Evolutionary conservation across 2,329 filamentous ascomycete genomes (phyloP).

Genomic region (Sclerotinia glacialis): DNA sequence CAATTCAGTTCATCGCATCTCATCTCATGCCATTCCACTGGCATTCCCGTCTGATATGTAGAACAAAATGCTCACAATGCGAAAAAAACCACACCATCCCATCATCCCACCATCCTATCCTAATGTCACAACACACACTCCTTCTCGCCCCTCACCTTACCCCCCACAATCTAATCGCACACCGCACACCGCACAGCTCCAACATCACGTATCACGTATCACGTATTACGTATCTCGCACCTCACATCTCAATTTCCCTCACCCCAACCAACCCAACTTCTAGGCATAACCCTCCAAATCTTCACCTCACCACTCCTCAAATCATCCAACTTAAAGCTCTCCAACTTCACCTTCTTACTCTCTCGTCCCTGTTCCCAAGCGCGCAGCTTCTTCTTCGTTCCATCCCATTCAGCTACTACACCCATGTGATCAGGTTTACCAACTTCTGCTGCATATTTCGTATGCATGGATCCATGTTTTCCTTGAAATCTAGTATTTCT

Average conservation of each 20-base stretch:
- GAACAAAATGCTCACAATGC: background rate
- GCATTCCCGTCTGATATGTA: background rate
- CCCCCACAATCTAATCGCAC: background rate
- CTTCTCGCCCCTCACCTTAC: background rate
- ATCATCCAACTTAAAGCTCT: constrained; percentile 93
- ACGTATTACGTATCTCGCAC: background rate
- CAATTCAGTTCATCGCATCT: background rate
- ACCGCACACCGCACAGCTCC: background rate
- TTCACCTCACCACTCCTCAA: constrained; percentile 90
- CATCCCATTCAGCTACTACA: constrained; percentile 94
- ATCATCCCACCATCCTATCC: constrained; percentile 13
- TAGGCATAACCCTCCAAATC: constrained; percentile 93
- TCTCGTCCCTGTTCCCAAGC: constrained; percentile 95
- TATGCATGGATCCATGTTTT: constrained; percentile 91
- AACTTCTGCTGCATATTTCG: constrained; percentile 86
- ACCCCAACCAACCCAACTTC: constrained; percentile 85
- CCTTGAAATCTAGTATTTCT: constrained; percentile 94
- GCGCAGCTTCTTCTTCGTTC: constrained; percentile 94
- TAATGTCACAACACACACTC: background rate
- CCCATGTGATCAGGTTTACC: constrained; percentile 85
- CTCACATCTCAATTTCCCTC: background rate
- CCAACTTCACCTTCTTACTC: constrained; percentile 87
- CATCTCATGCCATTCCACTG: background rate
- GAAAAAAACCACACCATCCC: background rate
- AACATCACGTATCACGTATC: too few relatives aligned